These are phyloP conservation scores for Rauvolfia tetraphylla DNA, from an alignment of 257 asterid species.

Conservation along the genomic window DNA sequence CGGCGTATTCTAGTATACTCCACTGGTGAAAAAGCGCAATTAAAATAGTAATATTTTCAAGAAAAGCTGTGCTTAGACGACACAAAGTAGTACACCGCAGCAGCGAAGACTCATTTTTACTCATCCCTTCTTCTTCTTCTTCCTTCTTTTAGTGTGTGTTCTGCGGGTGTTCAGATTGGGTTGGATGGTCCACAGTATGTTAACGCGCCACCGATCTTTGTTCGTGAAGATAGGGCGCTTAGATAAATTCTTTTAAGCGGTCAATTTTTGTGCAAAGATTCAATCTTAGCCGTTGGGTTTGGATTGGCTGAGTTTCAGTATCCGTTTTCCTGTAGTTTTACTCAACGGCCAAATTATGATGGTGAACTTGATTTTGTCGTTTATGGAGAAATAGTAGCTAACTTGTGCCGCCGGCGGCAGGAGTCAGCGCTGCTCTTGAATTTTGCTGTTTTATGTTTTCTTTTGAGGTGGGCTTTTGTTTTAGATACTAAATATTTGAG, in stretches of 20 bases:
- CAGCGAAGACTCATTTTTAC: slow-evolving; percentile 12
- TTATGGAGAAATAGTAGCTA: slow-evolving; percentile 15
- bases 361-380: slow-evolving; percentile 3
- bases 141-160: neutral
- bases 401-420: slow-evolving; percentile 13
- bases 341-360: slow-evolving; percentile 2
- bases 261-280: slow-evolving; percentile 13
- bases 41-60: slow-evolving; percentile 26
- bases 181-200: slow-evolving; percentile 10
- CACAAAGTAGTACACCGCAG: slow-evolving; percentile 12
- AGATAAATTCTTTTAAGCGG: neutral
- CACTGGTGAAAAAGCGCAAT: slow-evolving; percentile 32
- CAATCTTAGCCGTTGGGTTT: slow-evolving; percentile 9
- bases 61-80: slow-evolving; percentile 12
- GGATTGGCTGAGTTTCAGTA: neutral
- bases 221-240: neutral
- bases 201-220: slow-evolving; percentile 25
- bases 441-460: neutral
- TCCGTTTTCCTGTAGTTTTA: neutral
- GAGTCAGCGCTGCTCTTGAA: neutral
- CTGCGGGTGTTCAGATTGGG: neutral
- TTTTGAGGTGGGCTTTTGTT: neutral
- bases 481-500: neutral
- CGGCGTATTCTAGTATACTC: slow-evolving; percentile 30
- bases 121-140: neutral